Base-by-base conservation (phyloP, 1,284 basidiomycete species). In the Irpex rosettiformis region DNA sequence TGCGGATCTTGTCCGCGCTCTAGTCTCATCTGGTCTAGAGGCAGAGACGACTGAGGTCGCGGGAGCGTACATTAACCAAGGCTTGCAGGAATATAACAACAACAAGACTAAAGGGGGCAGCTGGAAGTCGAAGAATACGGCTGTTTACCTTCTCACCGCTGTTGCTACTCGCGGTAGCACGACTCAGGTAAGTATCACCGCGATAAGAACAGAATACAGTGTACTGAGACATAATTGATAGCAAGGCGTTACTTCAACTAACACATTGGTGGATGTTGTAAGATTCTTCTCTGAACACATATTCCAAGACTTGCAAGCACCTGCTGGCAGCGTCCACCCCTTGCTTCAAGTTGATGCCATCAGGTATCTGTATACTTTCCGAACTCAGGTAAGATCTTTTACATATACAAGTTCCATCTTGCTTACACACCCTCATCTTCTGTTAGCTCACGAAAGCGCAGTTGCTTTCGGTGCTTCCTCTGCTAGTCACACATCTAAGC, bases 331-430 rank as follows among this genome's bases (percentile, higher is more conserved):
- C 13, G 88, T 93, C 0, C 89, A 97, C 69, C 91, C 95, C 3
- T 94, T 99, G 66, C 79, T 99, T 43, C 93, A 96, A 68, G 95
- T 97, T 33, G 95, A 98, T 72, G 95, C 96, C 3, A 98, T 99
- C 72, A 89, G 93, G 57, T 97, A 93, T 77, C 74, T 97, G 54
- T 83, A 94, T 69, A 97, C 94, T 0, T 99, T 99, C 84, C 83
- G 97, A 18, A 96, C 96, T 69, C 96, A 97, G 77, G 92, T 91
- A 57, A 33, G 77, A 11, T 52, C 49, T 28, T 1, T 43, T 25
- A 13, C 28, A 48, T 49, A 7, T 57, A 40, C 11, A 22, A 3
- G 58, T 18, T 40, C 22, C 11, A 37, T 16, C 11, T 28, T 25
- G 11, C 18, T 45, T 21, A 24, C 42, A 25, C 28, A 51, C 25